Evolutionary conservation across 257 asterid genomes (phyloP).

Genomic region (Henckelia pumila): DNA sequence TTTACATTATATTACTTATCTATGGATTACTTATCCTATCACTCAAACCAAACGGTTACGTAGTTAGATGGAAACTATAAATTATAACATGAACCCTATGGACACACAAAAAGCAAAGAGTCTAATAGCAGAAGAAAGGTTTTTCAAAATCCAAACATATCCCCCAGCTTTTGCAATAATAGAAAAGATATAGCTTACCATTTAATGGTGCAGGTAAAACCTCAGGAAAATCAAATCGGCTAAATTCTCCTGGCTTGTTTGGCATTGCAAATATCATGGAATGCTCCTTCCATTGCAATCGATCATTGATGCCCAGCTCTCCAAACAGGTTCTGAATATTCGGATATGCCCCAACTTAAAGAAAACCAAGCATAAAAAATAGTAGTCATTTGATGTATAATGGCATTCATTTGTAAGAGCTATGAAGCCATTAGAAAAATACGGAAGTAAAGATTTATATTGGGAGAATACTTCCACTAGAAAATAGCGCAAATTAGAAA

Average conservation of each 20-base stretch:
- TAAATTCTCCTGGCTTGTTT: slow-evolving; percentile 90
- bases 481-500: no score
- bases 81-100: background rate
- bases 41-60: no score
- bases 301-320: slow-evolving; percentile 89
- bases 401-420: slow-evolving; percentile 1
- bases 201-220: slow-evolving; percentile 84
- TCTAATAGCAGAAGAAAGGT: background rate
- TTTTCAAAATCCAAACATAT: background rate
- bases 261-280: slow-evolving; percentile 99
- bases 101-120: background rate
- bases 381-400: slow-evolving; percentile 26
- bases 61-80: background rate
- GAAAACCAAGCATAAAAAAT: slow-evolving; percentile 41
- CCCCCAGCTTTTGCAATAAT: slow-evolving; percentile 6
- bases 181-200: slow-evolving; percentile 41
- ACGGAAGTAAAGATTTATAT: background rate
- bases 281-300: slow-evolving; percentile 98
- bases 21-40: no score
- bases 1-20: no score
- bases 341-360: slow-evolving; percentile 98
- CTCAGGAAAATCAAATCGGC: slow-evolving; percentile 93
- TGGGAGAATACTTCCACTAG: background rate
- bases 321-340: slow-evolving; percentile 96
- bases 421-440: background rate